Evolutionary conservation across 139 green algal genomes (phyloP).

Genomic region (Medakamo hakoo): DNA sequence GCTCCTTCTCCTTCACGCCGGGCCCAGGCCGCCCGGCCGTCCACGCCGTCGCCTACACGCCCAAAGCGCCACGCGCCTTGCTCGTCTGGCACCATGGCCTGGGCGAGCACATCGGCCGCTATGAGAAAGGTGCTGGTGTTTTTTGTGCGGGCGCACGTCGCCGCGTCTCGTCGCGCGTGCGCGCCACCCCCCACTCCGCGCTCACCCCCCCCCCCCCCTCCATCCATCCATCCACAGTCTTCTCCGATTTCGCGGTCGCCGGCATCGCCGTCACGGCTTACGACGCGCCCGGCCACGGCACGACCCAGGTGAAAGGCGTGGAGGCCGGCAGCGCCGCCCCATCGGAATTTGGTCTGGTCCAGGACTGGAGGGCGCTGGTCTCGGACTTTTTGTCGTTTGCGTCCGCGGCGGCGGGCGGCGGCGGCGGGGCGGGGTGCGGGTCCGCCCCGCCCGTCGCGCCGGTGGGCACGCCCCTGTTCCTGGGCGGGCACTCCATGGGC

Average conservation of each 20-base stretch:
- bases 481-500: constrained; percentile 50
- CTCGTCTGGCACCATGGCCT: constrained; percentile 44
- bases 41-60: too few relatives aligned
- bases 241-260: constrained; percentile 11
- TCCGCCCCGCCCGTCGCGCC: neutral
- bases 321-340: constrained; percentile 10
- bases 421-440: constrained; percentile 1
- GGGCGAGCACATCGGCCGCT: constrained; percentile 33
- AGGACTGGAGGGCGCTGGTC: constrained; percentile 25
- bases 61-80: constrained; percentile 2
- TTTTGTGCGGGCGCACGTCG: constrained; percentile 3
- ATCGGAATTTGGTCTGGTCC: constrained; percentile 12
- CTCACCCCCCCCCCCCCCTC: neutral
- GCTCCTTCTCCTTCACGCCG: neutral
- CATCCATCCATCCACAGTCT: constrained; percentile 6
- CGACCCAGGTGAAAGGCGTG: constrained; percentile 6
- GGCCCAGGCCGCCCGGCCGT: too few relatives aligned
- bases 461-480: constrained; percentile 14
- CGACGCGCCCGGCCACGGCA: constrained; percentile 25
- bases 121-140: constrained; percentile 16
- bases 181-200: too few relatives aligned
- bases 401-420: too few relatives aligned
- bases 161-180: too few relatives aligned
- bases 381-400: too few relatives aligned
- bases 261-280: constrained; percentile 27